phyloP scores from a whole-genome alignment of 2,329 filamentous ascomycete genomes.

The Graphilbum fragrans region DNA sequence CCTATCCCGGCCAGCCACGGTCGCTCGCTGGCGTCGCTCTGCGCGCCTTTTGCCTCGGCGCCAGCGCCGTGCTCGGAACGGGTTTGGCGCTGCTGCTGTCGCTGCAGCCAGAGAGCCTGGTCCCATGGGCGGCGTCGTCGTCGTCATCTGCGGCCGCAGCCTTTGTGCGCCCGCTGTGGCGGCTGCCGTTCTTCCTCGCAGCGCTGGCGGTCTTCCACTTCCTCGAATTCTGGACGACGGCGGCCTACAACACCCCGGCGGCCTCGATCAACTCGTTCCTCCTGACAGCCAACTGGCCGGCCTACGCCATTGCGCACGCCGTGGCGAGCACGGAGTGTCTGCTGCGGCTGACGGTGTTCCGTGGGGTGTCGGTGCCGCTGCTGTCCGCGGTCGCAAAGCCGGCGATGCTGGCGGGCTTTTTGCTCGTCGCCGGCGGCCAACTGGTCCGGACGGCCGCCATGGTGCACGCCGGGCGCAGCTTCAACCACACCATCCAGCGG shows the following conservation, averaged over 20 bases:
- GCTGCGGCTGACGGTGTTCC: slow-evolving; percentile 44
- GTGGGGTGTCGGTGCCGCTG: slow-evolving; percentile 13
- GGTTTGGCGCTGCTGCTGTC: slow-evolving; percentile 1
- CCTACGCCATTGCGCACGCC: slow-evolving; percentile 73
- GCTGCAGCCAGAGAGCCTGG: neutral
- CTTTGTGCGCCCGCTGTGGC: slow-evolving; percentile 41
- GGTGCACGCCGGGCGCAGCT: slow-evolving; percentile 77
- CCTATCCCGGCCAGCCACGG: slow-evolving; percentile 35
- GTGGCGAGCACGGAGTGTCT: slow-evolving; percentile 64
- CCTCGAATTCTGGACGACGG: slow-evolving; percentile 89
- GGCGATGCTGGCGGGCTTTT: slow-evolving; percentile 32
- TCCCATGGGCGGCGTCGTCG: slow-evolving; percentile 15
- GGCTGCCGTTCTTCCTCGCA: slow-evolving; percentile 52
- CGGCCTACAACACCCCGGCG: slow-evolving; percentile 64
- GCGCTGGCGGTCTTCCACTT: slow-evolving; percentile 80
- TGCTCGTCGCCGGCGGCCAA: slow-evolving; percentile 58
- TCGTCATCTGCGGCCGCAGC: slow-evolving; percentile 16
- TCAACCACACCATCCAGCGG: slow-evolving; percentile 78
- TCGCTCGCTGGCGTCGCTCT: slow-evolving; percentile 48
- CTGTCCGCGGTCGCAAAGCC: neutral
- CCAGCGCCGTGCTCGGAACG: slow-evolving; percentile 24
- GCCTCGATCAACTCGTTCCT: slow-evolving; percentile 69
- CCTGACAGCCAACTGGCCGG: slow-evolving; percentile 69
- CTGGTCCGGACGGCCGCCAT: slow-evolving; percentile 69
- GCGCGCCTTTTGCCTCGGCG: slow-evolving; percentile 41